A percentile compares a stretch with the other conserved stretches of the same genome.
Conservation (phyloP, 1,139 yeast species). For the Geotrichum siamense region DNA sequence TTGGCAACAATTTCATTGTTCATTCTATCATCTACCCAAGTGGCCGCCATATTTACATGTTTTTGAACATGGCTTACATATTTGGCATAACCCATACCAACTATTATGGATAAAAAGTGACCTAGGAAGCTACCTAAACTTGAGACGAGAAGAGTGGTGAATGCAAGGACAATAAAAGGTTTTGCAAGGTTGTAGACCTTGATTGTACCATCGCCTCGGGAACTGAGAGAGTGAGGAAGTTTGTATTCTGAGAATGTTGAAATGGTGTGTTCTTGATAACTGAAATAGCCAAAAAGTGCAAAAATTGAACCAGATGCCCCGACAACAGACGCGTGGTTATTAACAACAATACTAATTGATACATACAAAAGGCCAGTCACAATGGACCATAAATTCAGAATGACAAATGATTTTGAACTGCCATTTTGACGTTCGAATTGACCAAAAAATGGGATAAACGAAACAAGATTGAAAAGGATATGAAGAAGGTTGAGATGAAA, state of each 20-base stretch:
- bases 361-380: not conserved
- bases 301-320: constrained; percentile 2
- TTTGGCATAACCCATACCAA: constrained; percentile 2
- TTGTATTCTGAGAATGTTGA: not conserved
- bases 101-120: not conserved
- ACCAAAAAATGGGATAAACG: not conserved
- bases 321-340: not conserved
- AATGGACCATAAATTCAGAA: constrained; percentile 1
- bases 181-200: not conserved
- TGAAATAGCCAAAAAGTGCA: constrained; percentile 3
- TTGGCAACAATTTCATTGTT: constrained; percentile 1
- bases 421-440: not conserved
- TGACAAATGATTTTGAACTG: constrained; percentile 2
- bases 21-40: constrained; percentile 1
- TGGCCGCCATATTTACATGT: not conserved
- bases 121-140: constrained; percentile 3
- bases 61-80: not conserved
- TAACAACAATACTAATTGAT: not conserved
- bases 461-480: constrained; percentile 3
- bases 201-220: not conserved
- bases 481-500: constrained; percentile 4
- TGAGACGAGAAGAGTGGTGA: not conserved
- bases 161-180: not conserved
- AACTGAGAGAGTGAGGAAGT: not conserved
- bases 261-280: not conserved